Base-by-base conservation (phyloP, 495 filamentous ascomycete genomes). In the Penicillium flavigenum region DNA sequence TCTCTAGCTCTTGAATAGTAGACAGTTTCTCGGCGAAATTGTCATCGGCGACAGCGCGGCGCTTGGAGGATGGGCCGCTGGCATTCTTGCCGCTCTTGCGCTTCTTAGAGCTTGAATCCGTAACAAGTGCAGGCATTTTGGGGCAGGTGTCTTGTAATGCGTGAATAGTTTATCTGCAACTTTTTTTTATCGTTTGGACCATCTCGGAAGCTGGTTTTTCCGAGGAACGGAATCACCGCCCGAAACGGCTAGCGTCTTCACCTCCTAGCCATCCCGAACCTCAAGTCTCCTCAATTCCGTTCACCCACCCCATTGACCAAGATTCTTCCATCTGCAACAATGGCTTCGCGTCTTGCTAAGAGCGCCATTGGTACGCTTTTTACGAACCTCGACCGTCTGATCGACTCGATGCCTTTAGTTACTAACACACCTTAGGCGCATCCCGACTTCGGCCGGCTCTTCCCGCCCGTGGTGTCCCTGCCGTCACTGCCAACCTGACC, bases 311-410 rank as follows among this genome's bases (percentile, higher is more conserved):
- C 64, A 63, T 68, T 66, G 58, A 62, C 57, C 65, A 69, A 70
- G 61, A 66, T 57, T 55, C 58, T 67, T 68, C 57, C 64, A 71
- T 69, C 69, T 67, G 66, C 63, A 83, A 86, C 82, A 88, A 96
- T 97, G 92, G 91, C 91, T 82, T 94, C 91, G 74, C 89, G 91
- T 81, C 80, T 97, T 76, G 89, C 88, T 84, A 89, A 88, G 83
- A 90, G 83, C 82, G 90, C 90, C 78, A 77, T 91, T 76, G 90
- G 92, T 96, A 85, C 79, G 91, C 83, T 19, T 6, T 53, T 39
- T 41, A 41, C 17, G 10, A 48, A 14, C 22, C 22, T 47, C 48
- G 12, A 38, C 24, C 41, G 39, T 49, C 32, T 36, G 43, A 38
- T 47, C 51, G 38, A 39, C 54, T 46, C 57, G 54, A 60, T 52